A percentile compares a stretch with the other conserved stretches of the same genome.
Conservation (phyloP, 176 grass and related monocot genomes). For the Aegilops umbellulata region DNA sequence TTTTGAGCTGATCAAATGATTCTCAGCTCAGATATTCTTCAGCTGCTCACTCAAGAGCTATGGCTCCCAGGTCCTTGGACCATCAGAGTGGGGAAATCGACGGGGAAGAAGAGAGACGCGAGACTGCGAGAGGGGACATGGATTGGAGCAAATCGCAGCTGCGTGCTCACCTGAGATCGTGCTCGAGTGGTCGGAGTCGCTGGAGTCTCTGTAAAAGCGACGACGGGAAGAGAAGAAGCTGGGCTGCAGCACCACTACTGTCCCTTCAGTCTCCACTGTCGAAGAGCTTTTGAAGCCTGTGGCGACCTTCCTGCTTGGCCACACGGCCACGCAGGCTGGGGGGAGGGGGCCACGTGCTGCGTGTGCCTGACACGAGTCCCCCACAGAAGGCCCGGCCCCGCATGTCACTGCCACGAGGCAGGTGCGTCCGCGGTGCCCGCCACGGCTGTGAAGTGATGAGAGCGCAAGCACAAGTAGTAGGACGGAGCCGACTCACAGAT, state of each 20-base stretch:
- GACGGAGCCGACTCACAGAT: background rate
- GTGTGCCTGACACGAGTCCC: background rate
- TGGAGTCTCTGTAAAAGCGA: background rate
- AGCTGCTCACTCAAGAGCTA: background rate
- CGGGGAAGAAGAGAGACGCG: background rate
- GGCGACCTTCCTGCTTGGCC: background rate
- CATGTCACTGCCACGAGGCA: background rate
- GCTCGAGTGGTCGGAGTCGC: background rate
- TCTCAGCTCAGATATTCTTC: too few relatives aligned
- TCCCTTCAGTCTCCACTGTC: background rate
- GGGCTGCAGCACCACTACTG: background rate
- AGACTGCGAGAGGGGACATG: background rate
- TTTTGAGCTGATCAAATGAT: background rate
- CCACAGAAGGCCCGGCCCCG: background rate
- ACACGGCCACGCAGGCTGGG: background rate
- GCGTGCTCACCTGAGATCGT: constrained; percentile 28
- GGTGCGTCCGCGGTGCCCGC: background rate
- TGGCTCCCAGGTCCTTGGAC: background rate
- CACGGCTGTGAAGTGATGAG: background rate
- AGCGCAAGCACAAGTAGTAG: background rate
- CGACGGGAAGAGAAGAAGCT: background rate
- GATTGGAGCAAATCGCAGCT: background rate
- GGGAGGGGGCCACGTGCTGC: background rate
- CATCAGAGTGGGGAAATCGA: background rate
- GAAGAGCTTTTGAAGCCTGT: background rate